phyloP scores from a whole-genome alignment of 352 stramenopile species.

The Achlya hypogyna region DNA sequence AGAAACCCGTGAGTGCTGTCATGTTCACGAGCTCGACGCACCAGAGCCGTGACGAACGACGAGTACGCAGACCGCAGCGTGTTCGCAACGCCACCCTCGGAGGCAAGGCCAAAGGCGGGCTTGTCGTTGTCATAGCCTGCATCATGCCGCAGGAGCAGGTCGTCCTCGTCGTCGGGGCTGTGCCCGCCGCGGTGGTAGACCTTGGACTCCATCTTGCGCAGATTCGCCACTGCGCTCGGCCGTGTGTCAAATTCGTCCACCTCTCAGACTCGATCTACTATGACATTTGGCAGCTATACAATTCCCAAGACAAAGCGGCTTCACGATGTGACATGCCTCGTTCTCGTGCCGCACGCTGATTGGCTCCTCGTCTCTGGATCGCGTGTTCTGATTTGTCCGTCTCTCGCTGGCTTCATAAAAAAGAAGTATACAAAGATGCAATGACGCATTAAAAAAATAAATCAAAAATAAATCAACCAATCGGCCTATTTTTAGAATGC shows the following conservation, averaged over 20 bases:
- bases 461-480: no score
- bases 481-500: no score
- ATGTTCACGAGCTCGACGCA: neutral
- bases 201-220: neutral
- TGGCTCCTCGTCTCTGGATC: neutral
- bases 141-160: neutral
- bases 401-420: neutral
- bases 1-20: neutral
- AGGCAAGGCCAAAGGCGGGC: neutral
- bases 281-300: neutral
- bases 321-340: neutral
- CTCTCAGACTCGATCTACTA: neutral
- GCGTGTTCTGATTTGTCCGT: neutral
- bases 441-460: neutral
- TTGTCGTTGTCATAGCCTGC: neutral
- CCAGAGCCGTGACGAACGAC: slow-evolving; percentile 15
- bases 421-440: neutral
- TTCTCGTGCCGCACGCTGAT: neutral
- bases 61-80: neutral
- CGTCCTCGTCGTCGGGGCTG: neutral
- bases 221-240: neutral
- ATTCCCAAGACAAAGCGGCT: neutral
- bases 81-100: neutral
- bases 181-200: neutral
- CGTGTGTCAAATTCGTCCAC: neutral